Base-by-base conservation (phyloP, 2,329 filamentous ascomycete species). In the Arthrobotrys sphaeroides region DNA sequence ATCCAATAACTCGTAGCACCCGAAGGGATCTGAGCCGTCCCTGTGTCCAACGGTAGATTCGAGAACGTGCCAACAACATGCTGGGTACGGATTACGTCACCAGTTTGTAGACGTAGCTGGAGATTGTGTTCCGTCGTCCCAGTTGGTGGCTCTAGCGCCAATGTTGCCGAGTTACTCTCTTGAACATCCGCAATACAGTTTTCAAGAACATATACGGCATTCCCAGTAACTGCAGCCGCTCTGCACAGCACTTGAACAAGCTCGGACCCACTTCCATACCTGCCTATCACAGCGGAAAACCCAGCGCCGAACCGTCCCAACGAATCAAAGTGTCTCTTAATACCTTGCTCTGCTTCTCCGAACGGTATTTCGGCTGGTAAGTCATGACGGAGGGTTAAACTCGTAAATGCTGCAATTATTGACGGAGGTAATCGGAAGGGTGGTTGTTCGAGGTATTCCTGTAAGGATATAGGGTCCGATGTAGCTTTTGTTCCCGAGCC, bases 251-350 rank as follows among this genome's bases (percentile, higher is more conserved):
- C 93, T 84, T 99, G 94, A 28, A 91, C 89, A 73, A 98, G 89
- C 83, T 99, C 94, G 31, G 93, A 91, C 51, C 91, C 86, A 26
- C 94, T 93, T 51, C 94, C 94, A 90, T 93, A 99, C 85, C 97
- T 97, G 20, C 94, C 90, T 78, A 96, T 88, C 10, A 99, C 89
- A 51, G 93, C 92, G 60, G 92, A 92, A 81, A 98, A 98, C 7
- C 94, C 93, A 53, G 91, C 88, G 0, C 94, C 94, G 79, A 97
- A 94, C 3, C 92, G 84, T 5, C 94, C 94, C 83, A 96, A 94
- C 0, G 94, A 97, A 12, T 88, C 87, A 59, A 98, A 84, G 82
- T 99, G 94, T 47, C 90, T 88, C 78, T 90, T 87, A 68, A 98
- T 91, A 24, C 88, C 86, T 1, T 88, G 86, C 22, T 98, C 83